These are phyloP conservation scores for Trichoderma arundinaceum DNA, from an alignment of 2,329 filamentous ascomycete genomes.

Conservation along the genomic window DNA sequence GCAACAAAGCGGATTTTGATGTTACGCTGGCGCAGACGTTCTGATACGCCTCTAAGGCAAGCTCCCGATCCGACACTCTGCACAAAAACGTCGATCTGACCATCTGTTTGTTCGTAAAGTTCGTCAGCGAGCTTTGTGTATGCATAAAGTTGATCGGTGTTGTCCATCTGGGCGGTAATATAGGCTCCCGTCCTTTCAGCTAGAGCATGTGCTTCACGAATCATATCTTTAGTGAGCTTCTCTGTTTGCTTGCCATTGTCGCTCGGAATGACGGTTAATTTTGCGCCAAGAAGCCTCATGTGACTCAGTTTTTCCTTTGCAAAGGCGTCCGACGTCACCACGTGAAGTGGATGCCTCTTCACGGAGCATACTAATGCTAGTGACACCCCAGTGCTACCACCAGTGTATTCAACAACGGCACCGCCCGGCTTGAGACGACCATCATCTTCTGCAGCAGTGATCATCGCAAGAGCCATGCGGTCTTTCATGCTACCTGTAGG, in stretches of 20 bases:
- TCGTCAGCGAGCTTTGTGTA: slow-evolving; percentile 21
- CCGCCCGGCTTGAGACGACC: slow-evolving; percentile 21
- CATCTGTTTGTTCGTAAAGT: slow-evolving; percentile 19
- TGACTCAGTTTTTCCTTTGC: slow-evolving; percentile 20
- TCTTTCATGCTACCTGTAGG: slow-evolving; percentile 28
- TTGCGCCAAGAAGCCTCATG: slow-evolving; percentile 20
- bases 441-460: slow-evolving; percentile 20
- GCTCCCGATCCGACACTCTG: slow-evolving; percentile 15
- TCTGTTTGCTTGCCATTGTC: slow-evolving; percentile 25
- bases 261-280: slow-evolving; percentile 17
- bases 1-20: slow-evolving; percentile 1
- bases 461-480: slow-evolving; percentile 27
- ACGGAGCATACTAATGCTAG: slow-evolving; percentile 19
- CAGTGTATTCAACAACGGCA: slow-evolving; percentile 25
- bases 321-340: slow-evolving; percentile 26
- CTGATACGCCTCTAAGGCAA: slow-evolving; percentile 24
- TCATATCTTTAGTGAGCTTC: slow-evolving; percentile 28
- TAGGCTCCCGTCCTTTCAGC: slow-evolving; percentile 9
- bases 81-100: slow-evolving; percentile 16
- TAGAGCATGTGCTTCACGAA: slow-evolving; percentile 11
- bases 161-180: slow-evolving; percentile 19
- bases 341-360: slow-evolving; percentile 14
- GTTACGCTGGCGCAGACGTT: slow-evolving; percentile 15
- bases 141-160: slow-evolving; percentile 6
- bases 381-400: slow-evolving; percentile 20